Conservation (phyloP, 2,329 filamentous ascomycete genomes). For the Cordyceps cicadae region DNA sequence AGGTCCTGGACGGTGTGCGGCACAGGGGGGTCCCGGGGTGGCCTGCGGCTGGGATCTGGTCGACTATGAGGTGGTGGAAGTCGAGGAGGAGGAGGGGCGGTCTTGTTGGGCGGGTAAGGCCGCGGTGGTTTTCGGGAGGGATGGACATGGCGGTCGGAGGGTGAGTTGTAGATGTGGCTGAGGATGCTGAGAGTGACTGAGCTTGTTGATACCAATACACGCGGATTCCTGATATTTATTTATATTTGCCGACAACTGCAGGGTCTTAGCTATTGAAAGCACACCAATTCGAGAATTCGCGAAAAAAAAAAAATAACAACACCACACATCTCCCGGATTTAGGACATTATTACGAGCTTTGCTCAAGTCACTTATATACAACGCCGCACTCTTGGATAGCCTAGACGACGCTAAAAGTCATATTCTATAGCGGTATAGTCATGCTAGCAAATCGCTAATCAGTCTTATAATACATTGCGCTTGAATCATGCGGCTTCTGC, state of each 20-base stretch:
- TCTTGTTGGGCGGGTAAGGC: not conserved
- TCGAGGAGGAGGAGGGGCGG: not conserved
- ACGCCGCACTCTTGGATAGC: not conserved
- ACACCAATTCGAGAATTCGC: no score
- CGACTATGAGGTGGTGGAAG: not conserved
- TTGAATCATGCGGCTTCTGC: not conserved
- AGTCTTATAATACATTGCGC: slow-evolving; percentile 3
- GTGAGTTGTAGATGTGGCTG: not conserved
- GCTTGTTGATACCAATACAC: not conserved
- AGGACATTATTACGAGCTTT: no score
- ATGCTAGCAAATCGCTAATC: not conserved
- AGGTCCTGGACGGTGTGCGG: not conserved
- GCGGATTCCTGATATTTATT: no score
- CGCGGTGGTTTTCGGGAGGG: not conserved
- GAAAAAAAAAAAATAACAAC: no score
- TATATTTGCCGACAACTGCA: no score
- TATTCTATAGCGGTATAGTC: not conserved
- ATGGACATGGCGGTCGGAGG: not conserved
- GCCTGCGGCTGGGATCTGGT: not conserved
- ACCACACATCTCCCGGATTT: no score
- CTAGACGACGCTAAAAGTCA: not conserved
- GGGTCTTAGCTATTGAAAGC: no score
- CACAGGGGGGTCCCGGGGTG: not conserved
- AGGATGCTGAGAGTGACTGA: not conserved
- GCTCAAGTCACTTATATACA: not conserved